Evolutionary conservation across 2,329 filamentous ascomycete genomes (phyloP).

Genomic region (Fonsecaea nubica): DNA sequence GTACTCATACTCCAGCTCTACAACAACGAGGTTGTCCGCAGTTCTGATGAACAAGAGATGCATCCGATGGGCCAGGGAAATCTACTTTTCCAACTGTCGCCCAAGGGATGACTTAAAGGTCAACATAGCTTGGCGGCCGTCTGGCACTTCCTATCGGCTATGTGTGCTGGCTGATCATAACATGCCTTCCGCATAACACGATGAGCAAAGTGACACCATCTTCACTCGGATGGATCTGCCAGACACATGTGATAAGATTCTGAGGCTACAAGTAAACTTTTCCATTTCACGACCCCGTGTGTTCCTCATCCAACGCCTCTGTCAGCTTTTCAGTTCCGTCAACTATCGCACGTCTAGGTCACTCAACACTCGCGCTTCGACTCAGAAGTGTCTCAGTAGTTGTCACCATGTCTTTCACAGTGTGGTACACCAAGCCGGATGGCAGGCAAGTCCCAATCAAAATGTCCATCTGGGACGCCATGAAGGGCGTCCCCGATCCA

Average conservation of each 20-base stretch:
- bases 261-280: neutral
- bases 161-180: neutral
- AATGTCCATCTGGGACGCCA: constrained; percentile 39
- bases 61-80: no score
- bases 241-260: neutral
- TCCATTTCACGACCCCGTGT: neutral
- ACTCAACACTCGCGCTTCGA: neutral
- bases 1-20: no score
- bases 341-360: neutral
- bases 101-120: neutral
- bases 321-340: neutral
- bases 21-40: no score
- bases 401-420: constrained; percentile 37
- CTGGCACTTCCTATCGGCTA: neutral
- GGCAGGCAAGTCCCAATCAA: constrained; percentile 35
- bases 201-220: neutral
- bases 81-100: neutral
- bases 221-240: neutral
- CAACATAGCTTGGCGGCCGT: neutral
- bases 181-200: neutral
- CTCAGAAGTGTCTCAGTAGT: neutral
- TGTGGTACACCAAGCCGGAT: constrained; percentile 30
- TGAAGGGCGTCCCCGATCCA: constrained; percentile 34
- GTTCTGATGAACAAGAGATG: no score
- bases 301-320: neutral